Evolutionary conservation across 192 early-diverging fungal genomes (phyloP).

Genomic region (Diversispora epigaea): DNA sequence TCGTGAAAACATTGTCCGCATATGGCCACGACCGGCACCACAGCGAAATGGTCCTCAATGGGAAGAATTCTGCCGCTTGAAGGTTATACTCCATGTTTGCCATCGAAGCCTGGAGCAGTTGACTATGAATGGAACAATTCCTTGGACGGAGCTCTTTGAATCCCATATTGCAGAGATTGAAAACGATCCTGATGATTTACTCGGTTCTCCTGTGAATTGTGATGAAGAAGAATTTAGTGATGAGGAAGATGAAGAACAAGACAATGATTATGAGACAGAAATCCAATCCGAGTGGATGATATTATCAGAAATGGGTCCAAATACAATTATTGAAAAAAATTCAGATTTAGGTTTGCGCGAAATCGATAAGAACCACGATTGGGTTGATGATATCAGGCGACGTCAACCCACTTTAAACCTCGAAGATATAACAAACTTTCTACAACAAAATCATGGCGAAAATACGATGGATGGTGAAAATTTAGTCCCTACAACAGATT

Average conservation of each 20-base stretch:
- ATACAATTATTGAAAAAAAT: background rate
- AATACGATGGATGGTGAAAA: background rate
- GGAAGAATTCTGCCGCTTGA: no score
- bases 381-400: background rate
- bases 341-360: background rate
- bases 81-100: background rate
- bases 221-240: background rate
- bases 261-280: background rate
- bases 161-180: background rate
- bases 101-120: no score
- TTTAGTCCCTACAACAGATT: background rate
- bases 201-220: background rate
- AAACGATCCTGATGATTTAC: background rate
- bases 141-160: background rate
- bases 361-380: no score
- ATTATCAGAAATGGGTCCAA: background rate
- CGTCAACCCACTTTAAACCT: background rate
- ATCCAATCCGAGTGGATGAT: background rate
- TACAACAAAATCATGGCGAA: background rate
- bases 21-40: background rate
- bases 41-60: no score
- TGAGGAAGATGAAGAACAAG: background rate
- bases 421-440: background rate
- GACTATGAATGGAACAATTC: background rate
- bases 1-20: background rate